Evolutionary conservation across 345 rosid genomes (phyloP).

Genomic region (Rubroshorea leprosula): DNA sequence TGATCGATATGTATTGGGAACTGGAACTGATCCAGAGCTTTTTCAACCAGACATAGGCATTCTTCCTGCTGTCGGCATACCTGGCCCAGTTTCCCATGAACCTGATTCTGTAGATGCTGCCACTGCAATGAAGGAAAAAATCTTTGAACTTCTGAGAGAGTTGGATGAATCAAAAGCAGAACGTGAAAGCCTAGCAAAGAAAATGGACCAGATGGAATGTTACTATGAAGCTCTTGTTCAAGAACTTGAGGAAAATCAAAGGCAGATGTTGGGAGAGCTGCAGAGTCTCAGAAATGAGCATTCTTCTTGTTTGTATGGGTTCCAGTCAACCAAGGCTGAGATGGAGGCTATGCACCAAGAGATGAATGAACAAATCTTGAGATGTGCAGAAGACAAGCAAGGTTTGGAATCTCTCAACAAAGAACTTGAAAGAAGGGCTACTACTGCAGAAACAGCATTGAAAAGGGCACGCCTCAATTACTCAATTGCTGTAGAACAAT

Average conservation of each 20-base stretch:
- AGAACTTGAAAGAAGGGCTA: conserved; percentile 79
- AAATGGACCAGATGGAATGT: conserved; percentile 99
- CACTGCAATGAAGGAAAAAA: conserved; percentile 61
- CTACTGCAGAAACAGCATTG: conserved; percentile 76
- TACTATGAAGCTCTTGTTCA: conserved; percentile 90
- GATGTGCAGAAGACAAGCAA: conserved; percentile 64
- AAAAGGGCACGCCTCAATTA: conserved; percentile 95
- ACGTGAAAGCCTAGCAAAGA: conserved; percentile 73
- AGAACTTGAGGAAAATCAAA: conserved; percentile 97
- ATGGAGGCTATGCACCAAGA: conserved; percentile 66
- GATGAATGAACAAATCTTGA: conserved; percentile 52
- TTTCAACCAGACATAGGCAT: conserved; percentile 68
- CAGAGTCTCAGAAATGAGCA: conserved; percentile 90
- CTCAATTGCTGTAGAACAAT: conserved; percentile 85
- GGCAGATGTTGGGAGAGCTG: conserved; percentile 85
- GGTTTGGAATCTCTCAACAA: conserved; percentile 52
- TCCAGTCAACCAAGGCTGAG: conserved; percentile 75
- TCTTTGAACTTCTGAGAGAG: conserved; percentile 79
- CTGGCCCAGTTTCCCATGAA: conserved; percentile 57
- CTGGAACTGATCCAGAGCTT: conserved; percentile 53
- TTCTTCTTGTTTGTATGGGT: conserved; percentile 60
- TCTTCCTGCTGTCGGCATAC: conserved; percentile 58
- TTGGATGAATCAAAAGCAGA: conserved; percentile 87
- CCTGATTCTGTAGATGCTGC: conserved; percentile 44
- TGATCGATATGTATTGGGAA: conserved; percentile 35